Conservation (phyloP, 2,329 filamentous ascomycete genomes). For the Aspergillus sp. region DNA sequence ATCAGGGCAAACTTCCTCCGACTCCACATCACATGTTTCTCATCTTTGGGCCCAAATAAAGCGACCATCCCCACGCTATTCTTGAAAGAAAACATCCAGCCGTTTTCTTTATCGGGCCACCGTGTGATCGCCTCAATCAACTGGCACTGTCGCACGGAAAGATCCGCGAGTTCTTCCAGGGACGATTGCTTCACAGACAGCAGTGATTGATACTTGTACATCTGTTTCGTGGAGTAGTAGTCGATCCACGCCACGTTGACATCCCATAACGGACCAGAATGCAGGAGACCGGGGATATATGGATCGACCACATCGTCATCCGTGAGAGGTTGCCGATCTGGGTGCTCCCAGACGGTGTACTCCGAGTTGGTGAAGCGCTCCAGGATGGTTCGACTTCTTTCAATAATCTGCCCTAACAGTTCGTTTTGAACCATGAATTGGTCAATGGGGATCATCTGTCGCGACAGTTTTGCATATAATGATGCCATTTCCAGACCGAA, state of each 20-base stretch:
- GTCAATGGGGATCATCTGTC: conserved; percentile 61
- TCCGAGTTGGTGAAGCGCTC: conserved; percentile 62
- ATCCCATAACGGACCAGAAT: conserved; percentile 66
- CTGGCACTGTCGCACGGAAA: conserved; percentile 70
- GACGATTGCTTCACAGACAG: conserved; percentile 52
- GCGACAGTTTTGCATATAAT: conserved; percentile 67
- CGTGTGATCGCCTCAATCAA: conserved; percentile 75
- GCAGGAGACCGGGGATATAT: conserved; percentile 67
- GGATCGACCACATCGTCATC: conserved; percentile 71
- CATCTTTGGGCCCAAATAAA: conserved; percentile 75
- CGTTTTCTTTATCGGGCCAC: conserved; percentile 68
- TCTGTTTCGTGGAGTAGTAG: conserved; percentile 72
- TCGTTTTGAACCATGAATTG: conserved; percentile 64
- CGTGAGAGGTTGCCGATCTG: conserved; percentile 50
- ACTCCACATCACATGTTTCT: conserved; percentile 72
- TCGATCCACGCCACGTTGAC: conserved; percentile 74
- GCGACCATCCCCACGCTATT: conserved; percentile 72
- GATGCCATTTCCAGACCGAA: conserved; percentile 78
- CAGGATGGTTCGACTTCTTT: conserved; percentile 49
- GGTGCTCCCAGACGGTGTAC: conserved; percentile 64
- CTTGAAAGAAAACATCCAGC: conserved; percentile 70
- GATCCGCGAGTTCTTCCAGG: conserved; percentile 54
- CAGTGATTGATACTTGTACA: conserved; percentile 74
- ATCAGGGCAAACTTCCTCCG: conserved; percentile 74
- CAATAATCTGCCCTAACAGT: conserved; percentile 46